Percentiles rank a stretch among this genome's conserved stretches.
These are phyloP conservation scores for Insectozyma bohioensis DNA, from an alignment of 1,139 yeast genomes.

Conservation along the genomic window DNA sequence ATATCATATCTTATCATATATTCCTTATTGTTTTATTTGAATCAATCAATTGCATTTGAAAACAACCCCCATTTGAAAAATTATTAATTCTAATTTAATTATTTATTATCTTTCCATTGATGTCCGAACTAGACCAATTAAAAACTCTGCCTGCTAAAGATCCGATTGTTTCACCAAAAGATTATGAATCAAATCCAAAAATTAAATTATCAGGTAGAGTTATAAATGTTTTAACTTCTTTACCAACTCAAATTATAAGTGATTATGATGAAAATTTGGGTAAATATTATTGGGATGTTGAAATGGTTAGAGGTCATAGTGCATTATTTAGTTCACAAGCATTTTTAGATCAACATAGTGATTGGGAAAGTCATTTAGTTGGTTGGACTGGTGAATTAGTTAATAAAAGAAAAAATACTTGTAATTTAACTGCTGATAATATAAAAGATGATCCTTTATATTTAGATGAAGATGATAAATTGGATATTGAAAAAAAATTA, in stretches of 20 bases:
- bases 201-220: constrained; percentile 60
- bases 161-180: constrained; percentile 30
- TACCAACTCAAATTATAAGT: constrained; percentile 62
- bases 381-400: constrained; percentile 96
- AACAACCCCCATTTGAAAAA: too few relatives aligned
- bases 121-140: constrained; percentile 9
- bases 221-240: constrained; percentile 64
- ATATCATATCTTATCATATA: too few relatives aligned
- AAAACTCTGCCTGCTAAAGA: constrained; percentile 7
- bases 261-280: constrained; percentile 28
- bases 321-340: constrained; percentile 78
- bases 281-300: constrained; percentile 49
- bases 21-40: too few relatives aligned
- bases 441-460: constrained; percentile 60
- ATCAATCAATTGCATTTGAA: too few relatives aligned
- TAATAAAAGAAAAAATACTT: constrained; percentile 26
- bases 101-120: too few relatives aligned
- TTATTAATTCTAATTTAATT: too few relatives aligned
- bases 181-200: constrained; percentile 24
- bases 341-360: constrained; percentile 61
- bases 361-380: constrained; percentile 85
- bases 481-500: constrained; percentile 43
- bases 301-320: constrained; percentile 76
- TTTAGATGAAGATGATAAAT: constrained; percentile 56
- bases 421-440: constrained; percentile 20